These are phyloP conservation scores for Pilobolus umbonatus DNA, from an alignment of 192 early-diverging fungal species.

Conservation along the genomic window DNA sequence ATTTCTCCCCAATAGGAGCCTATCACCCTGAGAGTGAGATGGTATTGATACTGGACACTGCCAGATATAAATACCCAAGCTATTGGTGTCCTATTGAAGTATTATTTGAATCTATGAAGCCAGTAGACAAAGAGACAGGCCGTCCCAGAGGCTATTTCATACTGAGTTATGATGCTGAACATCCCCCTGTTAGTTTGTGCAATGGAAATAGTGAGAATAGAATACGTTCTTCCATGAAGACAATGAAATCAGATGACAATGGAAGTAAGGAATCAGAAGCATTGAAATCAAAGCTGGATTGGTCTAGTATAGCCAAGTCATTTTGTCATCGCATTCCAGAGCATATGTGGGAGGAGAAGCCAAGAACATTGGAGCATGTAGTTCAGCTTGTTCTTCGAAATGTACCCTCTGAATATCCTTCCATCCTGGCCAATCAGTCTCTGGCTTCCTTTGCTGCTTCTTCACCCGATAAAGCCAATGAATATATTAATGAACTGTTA, in stretches of 20 bases:
- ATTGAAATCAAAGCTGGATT: constrained; percentile 37
- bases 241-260: neutral
- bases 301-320: constrained; percentile 47
- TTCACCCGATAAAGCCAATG: constrained; percentile 28
- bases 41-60: constrained; percentile 84
- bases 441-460: constrained; percentile 15
- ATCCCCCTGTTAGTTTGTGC: constrained; percentile 37
- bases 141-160: constrained; percentile 86
- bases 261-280: too few relatives aligned
- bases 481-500: constrained; percentile 35
- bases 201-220: constrained; percentile 14
- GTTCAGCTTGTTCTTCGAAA: constrained; percentile 44
- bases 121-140: constrained; percentile 76
- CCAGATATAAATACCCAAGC: constrained; percentile 87
- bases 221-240: neutral
- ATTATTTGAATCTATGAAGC: constrained; percentile 79
- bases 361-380: constrained; percentile 41
- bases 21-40: constrained; percentile 68
- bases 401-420: constrained; percentile 38
- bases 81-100: constrained; percentile 73
- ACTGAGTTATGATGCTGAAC: constrained; percentile 40
- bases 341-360: constrained; percentile 47
- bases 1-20: constrained; percentile 88
- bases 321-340: constrained; percentile 53
- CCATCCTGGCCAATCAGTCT: constrained; percentile 38